Percentiles rank a stretch among this genome's conserved stretches.
Conservation (phyloP, 75 land plant species). For the Pinus tabuliformis region DNA sequence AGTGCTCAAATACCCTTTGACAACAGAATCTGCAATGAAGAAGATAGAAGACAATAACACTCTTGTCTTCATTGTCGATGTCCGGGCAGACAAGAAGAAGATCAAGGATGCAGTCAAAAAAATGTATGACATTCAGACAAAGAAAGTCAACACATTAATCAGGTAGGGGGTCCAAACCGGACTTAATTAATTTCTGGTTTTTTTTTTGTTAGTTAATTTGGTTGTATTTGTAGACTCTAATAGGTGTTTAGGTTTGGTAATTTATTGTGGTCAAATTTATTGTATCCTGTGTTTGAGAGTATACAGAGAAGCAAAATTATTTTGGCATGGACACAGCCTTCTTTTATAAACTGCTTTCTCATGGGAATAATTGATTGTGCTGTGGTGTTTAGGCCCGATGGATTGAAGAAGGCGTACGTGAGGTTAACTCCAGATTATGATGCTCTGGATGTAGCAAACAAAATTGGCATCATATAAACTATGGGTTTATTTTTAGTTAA, state of each 20-base stretch:
- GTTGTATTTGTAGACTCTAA: not conserved
- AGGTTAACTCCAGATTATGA: conserved; percentile 62
- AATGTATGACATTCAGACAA: conserved; percentile 67
- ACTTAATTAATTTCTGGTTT: not conserved
- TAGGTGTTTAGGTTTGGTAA: not conserved
- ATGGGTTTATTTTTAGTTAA: not conserved
- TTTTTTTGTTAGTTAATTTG: not conserved
- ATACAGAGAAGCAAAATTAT: not conserved
- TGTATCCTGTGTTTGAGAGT: not conserved
- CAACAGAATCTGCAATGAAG: conserved; percentile 80
- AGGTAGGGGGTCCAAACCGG: conserved; percentile 22
- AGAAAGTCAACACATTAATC: conserved; percentile 59
- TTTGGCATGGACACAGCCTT: not conserved
- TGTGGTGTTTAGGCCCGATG: conserved; percentile 49
- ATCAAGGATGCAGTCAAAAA: conserved; percentile 68
- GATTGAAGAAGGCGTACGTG: conserved; percentile 63
- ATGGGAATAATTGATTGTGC: not conserved
- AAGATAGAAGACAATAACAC: conserved; percentile 81
- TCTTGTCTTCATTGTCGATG: conserved; percentile 70
- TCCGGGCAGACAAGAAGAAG: conserved; percentile 74
- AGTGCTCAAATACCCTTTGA: conserved; percentile 61
- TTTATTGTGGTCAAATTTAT: too few species aligned
- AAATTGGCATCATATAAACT: conserved; percentile 61
- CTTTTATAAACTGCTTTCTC: not conserved
- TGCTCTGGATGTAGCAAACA: conserved; percentile 71